Evolutionary conservation across 345 rosid genomes (phyloP), one percentile per base, ranked within the genome.

Genomic region (Lepidium didymum): DNA sequence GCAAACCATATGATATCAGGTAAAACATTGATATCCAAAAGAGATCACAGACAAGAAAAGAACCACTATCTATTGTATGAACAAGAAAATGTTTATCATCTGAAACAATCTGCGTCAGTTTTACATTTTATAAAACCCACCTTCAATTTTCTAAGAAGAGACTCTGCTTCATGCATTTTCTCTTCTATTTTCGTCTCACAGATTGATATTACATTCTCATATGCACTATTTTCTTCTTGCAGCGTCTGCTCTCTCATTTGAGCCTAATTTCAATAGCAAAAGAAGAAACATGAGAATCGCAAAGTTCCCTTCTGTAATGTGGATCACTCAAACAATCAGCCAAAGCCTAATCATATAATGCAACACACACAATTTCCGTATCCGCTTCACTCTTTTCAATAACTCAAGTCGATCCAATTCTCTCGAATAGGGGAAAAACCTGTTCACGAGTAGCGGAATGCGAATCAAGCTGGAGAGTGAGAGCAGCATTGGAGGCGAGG

Each of bases 361-460:
- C 33, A 62, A 33, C 31, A 45, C 55, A 18, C 34, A 62, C 0
- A 1, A 61, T 52, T 21, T 7, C 15, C 5, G 5, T 43, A 49
- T 52, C 29, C 14, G 18, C 33, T 16, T 53, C 62, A 43, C 35
- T 27, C 0, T 18, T 27, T 13, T 53, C 33, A 9, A 55, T 33
- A 19, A 37, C 59, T 58, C 73, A 41, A 15, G 40, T 14, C 49
- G 59, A 65, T 65, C 36, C 23, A 21, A 23, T 15, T 62, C 27
- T 16, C 7, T 19, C 29, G 15, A 38, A 18, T 12, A 21, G 6
- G 54, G 8, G n/a, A 1, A 64, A 10, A 38, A 88, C 96, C 84
- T 90, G 97, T 77, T 94, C 89, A 66, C 90, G 89, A 46, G 97
- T 94, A 69, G 99, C 76, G 37, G 97, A 87, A 75, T 93, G 98